Conservation (phyloP, 1,284 basidiomycete species). For the Tilletia indica region DNA sequence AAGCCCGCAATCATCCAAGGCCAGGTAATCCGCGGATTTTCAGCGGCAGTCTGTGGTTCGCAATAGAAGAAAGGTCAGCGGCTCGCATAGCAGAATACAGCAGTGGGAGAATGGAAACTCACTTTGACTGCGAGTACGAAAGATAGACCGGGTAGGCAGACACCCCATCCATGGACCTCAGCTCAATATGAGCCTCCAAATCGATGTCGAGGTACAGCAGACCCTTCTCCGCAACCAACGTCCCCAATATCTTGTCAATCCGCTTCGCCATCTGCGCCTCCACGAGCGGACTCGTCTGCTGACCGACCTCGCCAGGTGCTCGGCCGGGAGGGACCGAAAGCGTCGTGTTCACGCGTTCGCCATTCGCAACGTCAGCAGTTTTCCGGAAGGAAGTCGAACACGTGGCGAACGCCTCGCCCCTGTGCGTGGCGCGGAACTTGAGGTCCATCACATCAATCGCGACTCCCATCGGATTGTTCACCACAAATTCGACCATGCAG, state of each 20-base stretch:
- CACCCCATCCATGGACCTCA: slow-evolving; percentile 15
- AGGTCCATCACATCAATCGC: slow-evolving; percentile 38
- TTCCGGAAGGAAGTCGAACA: slow-evolving; percentile 25
- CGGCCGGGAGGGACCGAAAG: slow-evolving; percentile 33
- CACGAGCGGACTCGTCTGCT: slow-evolving; percentile 28
- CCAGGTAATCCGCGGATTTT: slow-evolving; percentile 11
- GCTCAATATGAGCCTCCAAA: slow-evolving; percentile 34
- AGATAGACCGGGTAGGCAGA: neutral
- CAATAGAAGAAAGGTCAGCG: neutral
- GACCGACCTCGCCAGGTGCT: slow-evolving; percentile 9
- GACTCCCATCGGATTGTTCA: slow-evolving; percentile 43
- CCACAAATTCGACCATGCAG: slow-evolving; percentile 38
- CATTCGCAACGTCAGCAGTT: slow-evolving; percentile 8
- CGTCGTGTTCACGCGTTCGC: slow-evolving; percentile 21
- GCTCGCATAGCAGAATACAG: neutral
- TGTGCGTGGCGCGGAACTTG: slow-evolving; percentile 38
- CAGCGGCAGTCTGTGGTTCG: neutral
- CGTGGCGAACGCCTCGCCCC: slow-evolving; percentile 39
- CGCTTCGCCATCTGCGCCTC: slow-evolving; percentile 34
- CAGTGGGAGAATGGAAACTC: neutral
- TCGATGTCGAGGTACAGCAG: slow-evolving; percentile 41
- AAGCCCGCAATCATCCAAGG: neutral
- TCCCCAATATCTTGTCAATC: slow-evolving; percentile 37
- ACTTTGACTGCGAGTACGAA: slow-evolving; percentile 6
- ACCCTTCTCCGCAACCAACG: slow-evolving; percentile 41